These are phyloP conservation scores for Lentinula raphanica DNA, from an alignment of 768 basidiomycete species.

Conservation along the genomic window DNA sequence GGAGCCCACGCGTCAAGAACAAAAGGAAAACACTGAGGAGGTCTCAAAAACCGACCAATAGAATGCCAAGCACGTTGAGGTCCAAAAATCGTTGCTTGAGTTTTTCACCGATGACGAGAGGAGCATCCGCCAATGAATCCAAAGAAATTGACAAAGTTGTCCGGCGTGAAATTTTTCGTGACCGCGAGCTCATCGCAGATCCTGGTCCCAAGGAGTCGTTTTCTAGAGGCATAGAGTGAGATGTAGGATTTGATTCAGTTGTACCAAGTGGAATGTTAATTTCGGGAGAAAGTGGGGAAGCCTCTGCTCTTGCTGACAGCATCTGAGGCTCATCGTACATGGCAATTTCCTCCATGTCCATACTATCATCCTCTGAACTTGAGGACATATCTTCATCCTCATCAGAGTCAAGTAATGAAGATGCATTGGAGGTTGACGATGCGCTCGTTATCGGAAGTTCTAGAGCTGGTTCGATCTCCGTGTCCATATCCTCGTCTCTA, in stretches of 20 bases:
- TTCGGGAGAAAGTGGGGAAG: constrained; percentile 24
- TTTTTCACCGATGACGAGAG: constrained; percentile 63
- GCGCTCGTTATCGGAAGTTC: constrained; percentile 63
- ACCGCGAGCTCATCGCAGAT: constrained; percentile 31
- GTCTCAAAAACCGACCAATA: constrained; percentile 69
- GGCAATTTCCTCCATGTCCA: constrained; percentile 71
- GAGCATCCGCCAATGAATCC: constrained; percentile 15
- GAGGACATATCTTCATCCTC: constrained; percentile 62
- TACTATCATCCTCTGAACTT: constrained; percentile 68
- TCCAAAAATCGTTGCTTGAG: constrained; percentile 79
- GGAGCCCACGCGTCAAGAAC: constrained; percentile 3
- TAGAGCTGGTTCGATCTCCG: constrained; percentile 54
- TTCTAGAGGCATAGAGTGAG: background rate
- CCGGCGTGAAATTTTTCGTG: constrained; percentile 54
- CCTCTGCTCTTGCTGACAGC: background rate
- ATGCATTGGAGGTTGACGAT: constrained; percentile 35
- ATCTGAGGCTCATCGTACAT: constrained; percentile 58
- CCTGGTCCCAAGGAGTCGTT: constrained; percentile 24
- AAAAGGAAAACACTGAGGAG: constrained; percentile 8
- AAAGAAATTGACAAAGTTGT: constrained; percentile 27
- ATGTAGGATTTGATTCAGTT: background rate
- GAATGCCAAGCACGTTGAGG: constrained; percentile 62
- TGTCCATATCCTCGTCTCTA: constrained; percentile 1
- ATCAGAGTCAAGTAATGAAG: constrained; percentile 59
- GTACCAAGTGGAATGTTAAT: background rate